Evolutionary conservation across 257 asterid species (phyloP), one percentile per base, ranked within the genome.

Genomic region (Leonotis leonurus): DNA sequence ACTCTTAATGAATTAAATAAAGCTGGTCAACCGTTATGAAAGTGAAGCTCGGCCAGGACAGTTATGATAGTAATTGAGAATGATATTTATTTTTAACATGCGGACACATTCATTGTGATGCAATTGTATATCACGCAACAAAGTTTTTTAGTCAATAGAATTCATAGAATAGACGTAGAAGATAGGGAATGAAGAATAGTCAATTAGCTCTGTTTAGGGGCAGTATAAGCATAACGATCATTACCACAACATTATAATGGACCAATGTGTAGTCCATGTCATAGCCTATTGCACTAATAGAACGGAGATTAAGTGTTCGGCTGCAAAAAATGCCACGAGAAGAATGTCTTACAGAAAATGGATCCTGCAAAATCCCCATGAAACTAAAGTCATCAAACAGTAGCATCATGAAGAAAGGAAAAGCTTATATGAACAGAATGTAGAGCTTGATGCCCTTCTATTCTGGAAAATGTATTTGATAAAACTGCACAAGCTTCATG

Each of bases 261-360:
- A 88, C 73, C 69, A 88, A 77, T 12, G 96, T 88, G 78, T 88
- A 88, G 75, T 88, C 96, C 96, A 88, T 88, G 69, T 88, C 96
- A 65, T 88, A 88, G 62, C 96, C 96, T 63, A 88, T 88, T 46
- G 74, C 96, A 71, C 86, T 76, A 27, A 88, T 88, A 32, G 96
- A 88, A 14, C 96, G 82, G 21, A 88, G 57, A 73, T 88, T 88
- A 64, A 88, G 80, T 0, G 94, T 88, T 54, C 96, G 85, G 68
- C 79, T 85, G 71, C 96, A 88, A 69, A 88, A 88, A 32, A 88
- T 85, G 69, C 96, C 96, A 55, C 87, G 86, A 14, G 84, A 76
- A 25, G 96, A 88, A 71, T 79, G 69, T 56, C 84, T 79, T 3
- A 86, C 75, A 16, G 89, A 84, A 65, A 80, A 67, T 12, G 95